Evolutionary conservation across 2,329 filamentous ascomycete species (phyloP).

Genomic region (Penicillium frequentans): DNA sequence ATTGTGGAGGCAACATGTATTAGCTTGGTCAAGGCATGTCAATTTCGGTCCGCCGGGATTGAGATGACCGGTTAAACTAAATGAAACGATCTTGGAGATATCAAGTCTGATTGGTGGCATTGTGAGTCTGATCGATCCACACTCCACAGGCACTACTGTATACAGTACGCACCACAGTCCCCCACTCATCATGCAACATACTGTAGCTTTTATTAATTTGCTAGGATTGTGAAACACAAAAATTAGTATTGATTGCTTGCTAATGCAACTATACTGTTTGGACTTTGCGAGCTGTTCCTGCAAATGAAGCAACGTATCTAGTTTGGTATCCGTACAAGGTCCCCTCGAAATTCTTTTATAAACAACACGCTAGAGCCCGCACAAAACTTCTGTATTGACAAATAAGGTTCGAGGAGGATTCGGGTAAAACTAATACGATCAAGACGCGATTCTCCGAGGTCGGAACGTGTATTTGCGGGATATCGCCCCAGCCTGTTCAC

Average conservation of each 20-base stretch:
- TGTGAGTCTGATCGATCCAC: background rate
- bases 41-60: background rate
- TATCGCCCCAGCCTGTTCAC: background rate
- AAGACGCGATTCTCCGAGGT: no score
- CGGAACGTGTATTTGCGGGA: background rate
- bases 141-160: background rate
- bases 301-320: background rate
- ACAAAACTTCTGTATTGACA: no score
- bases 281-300: background rate
- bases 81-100: background rate
- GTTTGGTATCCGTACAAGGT: no score
- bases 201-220: no score
- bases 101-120: background rate
- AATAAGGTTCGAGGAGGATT: no score
- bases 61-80: background rate
- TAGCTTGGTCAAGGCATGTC: background rate
- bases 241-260: no score
- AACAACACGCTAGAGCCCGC: no score
- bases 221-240: no score
- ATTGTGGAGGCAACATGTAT: background rate
- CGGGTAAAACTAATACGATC: no score
- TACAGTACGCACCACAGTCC: no score
- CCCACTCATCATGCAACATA: background rate
- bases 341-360: no score
- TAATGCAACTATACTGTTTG: background rate